These are phyloP conservation scores for Choiromyces venosus DNA, from an alignment of 495 filamentous ascomycete species.

Conservation along the genomic window DNA sequence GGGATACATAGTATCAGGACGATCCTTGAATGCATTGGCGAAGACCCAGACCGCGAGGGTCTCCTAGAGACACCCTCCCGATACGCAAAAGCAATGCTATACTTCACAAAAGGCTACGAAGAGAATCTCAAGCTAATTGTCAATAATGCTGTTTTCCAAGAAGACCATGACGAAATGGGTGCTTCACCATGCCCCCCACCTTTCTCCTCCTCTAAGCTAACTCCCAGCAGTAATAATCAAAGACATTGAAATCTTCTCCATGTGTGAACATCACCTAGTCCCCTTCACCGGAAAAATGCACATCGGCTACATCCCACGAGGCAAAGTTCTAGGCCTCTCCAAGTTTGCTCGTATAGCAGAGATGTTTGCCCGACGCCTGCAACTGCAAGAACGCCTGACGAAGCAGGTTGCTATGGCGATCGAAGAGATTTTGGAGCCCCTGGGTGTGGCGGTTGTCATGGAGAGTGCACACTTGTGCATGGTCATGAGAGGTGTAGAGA, in stretches of 20 bases:
- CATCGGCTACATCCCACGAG: conserved; percentile 88
- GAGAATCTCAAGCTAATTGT: conserved; percentile 89
- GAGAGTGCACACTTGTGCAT: conserved; percentile 94
- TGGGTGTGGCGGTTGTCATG: conserved; percentile 91
- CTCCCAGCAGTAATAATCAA: conserved; percentile 69
- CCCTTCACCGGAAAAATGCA: conserved; percentile 98
- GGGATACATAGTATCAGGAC: conserved; percentile 53
- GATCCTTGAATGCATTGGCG: conserved; percentile 88
- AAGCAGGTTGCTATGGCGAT: conserved; percentile 92
- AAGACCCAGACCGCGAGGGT: conserved; percentile 87
- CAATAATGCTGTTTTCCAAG: conserved; percentile 89
- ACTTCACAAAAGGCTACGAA: conserved; percentile 95
- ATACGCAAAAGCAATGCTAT: conserved; percentile 93
- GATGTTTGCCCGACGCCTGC: conserved; percentile 86
- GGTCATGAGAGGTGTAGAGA: conserved; percentile 81
- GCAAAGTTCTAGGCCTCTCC: conserved; percentile 82
- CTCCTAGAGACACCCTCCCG: conserved; percentile 77
- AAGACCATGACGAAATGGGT: conserved; percentile 75
- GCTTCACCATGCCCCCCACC: background rate
- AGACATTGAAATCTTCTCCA: conserved; percentile 87
- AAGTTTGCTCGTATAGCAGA: conserved; percentile 91
- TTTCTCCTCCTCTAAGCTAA: background rate
- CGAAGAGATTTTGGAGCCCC: conserved; percentile 81
- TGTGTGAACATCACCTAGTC: conserved; percentile 96
- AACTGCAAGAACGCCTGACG: conserved; percentile 90